Evolutionary conservation across 1,284 basidiomycete species (phyloP).

Genomic region (Retiboletus fuscus): DNA sequence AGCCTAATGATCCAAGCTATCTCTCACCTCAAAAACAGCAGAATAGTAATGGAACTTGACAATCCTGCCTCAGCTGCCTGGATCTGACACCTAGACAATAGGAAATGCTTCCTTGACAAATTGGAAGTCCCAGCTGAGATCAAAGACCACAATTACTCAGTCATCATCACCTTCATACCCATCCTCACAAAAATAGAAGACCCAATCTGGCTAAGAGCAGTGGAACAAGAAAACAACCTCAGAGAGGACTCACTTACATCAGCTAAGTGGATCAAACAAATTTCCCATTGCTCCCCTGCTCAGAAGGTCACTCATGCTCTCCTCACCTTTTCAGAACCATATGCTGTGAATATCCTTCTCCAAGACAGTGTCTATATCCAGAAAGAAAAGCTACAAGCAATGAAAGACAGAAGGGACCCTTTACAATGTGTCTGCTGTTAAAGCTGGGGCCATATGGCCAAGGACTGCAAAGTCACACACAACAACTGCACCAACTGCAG

Average conservation of each 20-base stretch:
- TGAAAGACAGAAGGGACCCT: neutral
- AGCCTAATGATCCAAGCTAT: neutral
- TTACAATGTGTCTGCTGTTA: neutral
- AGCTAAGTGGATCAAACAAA: slow-evolving; percentile 8
- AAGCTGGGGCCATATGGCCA: neutral
- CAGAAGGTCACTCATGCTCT: neutral
- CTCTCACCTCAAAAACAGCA: neutral
- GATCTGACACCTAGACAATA: neutral
- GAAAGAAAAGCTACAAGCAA: neutral
- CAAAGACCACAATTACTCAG: neutral
- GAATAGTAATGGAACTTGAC: neutral
- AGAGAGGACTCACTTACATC: neutral
- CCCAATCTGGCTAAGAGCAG: neutral
- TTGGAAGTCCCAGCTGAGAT: neutral
- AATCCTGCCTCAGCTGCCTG: rapidly evolving
- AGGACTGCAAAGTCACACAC: neutral
- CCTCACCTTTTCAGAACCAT: neutral
- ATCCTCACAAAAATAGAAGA: neutral
- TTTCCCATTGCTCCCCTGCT: neutral
- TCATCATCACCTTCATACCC: neutral
- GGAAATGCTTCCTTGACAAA: neutral
- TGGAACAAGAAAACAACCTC: neutral
- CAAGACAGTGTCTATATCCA: neutral
- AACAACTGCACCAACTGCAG: neutral
- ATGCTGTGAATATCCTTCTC: neutral